Conservation (phyloP, 371 early-diverging fungal species). For the Mortierella sp. region DNA sequence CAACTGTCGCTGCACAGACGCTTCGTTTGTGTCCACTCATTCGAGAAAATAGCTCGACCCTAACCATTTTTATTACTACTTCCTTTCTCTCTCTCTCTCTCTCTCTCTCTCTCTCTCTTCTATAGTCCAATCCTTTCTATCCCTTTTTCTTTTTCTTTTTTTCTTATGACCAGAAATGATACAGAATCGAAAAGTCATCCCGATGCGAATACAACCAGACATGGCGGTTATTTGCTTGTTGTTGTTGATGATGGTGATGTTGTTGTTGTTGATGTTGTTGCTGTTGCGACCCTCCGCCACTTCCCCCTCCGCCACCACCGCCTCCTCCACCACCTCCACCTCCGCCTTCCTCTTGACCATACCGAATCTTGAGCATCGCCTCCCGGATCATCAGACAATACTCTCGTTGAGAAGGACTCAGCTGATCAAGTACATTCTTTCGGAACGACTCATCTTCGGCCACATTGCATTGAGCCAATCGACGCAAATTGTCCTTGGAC, state of each 20-base stretch:
- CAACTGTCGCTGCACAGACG: background rate
- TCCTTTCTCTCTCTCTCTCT: background rate
- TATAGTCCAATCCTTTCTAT: background rate
- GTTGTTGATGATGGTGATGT: background rate
- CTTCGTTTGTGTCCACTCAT: background rate
- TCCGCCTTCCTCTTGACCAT: slow-evolving; percentile 37
- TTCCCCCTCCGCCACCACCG: background rate
- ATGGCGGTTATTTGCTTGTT: slow-evolving; percentile 20
- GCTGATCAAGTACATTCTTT: slow-evolving; percentile 50
- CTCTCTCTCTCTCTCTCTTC: background rate
- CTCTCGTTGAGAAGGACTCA: slow-evolving; percentile 67
- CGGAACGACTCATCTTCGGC: slow-evolving; percentile 75
- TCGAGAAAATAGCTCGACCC: background rate
- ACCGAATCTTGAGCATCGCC: slow-evolving; percentile 62
- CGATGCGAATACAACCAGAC: slow-evolving; percentile 81
- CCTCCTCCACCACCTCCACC: background rate
- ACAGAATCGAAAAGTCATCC: slow-evolving; percentile 66
- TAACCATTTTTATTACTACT: background rate
- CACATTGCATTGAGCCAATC: slow-evolving; percentile 66
- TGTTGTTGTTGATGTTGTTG: background rate
- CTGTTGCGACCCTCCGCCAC: background rate
- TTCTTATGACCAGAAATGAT: slow-evolving; percentile 42
- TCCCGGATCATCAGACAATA: slow-evolving; percentile 57
- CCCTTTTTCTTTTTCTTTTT: background rate
- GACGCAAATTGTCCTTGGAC: slow-evolving; percentile 65